A percentile compares a stretch with the other conserved stretches of the same genome.
Conservation (phyloP, 2,329 filamentous ascomycete species). For the Alternaria rosae region DNA sequence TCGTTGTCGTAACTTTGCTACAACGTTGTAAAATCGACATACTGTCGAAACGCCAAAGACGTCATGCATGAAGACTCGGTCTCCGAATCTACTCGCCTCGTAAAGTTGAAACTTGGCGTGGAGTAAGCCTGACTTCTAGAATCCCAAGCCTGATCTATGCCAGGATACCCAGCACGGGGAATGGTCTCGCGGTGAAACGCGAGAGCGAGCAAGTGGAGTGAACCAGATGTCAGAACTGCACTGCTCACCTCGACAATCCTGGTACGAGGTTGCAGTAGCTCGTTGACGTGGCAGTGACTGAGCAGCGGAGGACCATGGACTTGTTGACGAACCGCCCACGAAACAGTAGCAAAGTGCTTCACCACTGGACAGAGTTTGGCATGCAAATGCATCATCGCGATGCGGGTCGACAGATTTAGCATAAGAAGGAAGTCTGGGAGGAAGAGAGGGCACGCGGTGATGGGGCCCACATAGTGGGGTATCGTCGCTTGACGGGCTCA, state of each 20-base stretch:
- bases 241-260: constrained; percentile 8
- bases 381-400: background rate
- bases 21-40: background rate
- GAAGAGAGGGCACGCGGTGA: constrained; percentile 11
- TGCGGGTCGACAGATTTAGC: constrained; percentile 13
- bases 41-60: background rate
- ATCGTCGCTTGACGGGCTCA: constrained; percentile 20
- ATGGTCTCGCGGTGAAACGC: background rate
- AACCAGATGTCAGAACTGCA: background rate
- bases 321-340: background rate
- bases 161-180: constrained; percentile 1
- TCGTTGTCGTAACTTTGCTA: background rate
- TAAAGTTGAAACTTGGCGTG: constrained; percentile 3
- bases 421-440: too few relatives aligned
- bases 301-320: background rate
- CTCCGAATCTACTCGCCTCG: constrained; percentile 9
- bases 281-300: constrained; percentile 21
- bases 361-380: constrained; percentile 1
- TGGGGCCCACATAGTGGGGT: constrained; percentile 14
- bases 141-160: constrained; percentile 2
- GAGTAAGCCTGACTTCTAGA: background rate
- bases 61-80: background rate
- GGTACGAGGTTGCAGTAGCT: constrained; percentile 16
- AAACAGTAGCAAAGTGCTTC: background rate
- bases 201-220: background rate